Evolutionary conservation across 2,329 filamentous ascomycete genomes (phyloP), one percentile per base, ranked within the genome.

Genomic region (Aspergillus sp.): DNA sequence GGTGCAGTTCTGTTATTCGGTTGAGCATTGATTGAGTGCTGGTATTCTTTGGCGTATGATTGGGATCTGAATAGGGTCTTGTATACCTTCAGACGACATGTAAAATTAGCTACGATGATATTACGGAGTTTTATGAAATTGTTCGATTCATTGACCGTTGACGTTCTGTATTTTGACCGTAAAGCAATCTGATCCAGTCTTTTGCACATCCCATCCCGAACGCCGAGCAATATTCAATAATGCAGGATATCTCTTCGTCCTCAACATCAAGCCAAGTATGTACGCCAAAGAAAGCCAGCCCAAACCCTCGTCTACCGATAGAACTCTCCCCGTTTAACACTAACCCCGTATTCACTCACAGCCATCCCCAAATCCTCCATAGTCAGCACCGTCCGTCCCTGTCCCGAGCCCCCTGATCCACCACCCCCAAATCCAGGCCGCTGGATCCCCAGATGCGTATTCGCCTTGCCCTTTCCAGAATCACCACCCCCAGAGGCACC

Each of bases 311-410:
- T 19, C 38, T 66, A 96, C 59, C 90, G 79, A 68, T 98, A 98
- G 65, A 97, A 98, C 72, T 98, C 93, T 62, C 91, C 90, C 54
- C 93, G 79, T 80, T 95, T 97, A 45, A 97, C 86, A 64, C 95
- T 98, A 44, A 98, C 89, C 1, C 93, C 93, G 65, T 97, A 98
- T 74, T 98, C 93, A 30, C 87, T 87, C 29, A 97, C 91, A 1
- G 93, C 93, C 89, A 97, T 97, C 10, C 93, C 93, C 59, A 98
- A 69, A 67, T 98, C 93, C 71, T 98, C 93, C 93, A 98, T 97
- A 1, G 93, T 97, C 52, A 98, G 75, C 46, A 98, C 91, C 12
- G 93, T 96, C 53, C 89, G 79, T 53, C 94, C 94, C 72, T 94
- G 88, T 5, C 68, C 69, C 46, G 83, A 86, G 1, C 88, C 87